Conservation (phyloP, 2,329 filamentous ascomycete species). For the Rugonectria rugulosa region DNA sequence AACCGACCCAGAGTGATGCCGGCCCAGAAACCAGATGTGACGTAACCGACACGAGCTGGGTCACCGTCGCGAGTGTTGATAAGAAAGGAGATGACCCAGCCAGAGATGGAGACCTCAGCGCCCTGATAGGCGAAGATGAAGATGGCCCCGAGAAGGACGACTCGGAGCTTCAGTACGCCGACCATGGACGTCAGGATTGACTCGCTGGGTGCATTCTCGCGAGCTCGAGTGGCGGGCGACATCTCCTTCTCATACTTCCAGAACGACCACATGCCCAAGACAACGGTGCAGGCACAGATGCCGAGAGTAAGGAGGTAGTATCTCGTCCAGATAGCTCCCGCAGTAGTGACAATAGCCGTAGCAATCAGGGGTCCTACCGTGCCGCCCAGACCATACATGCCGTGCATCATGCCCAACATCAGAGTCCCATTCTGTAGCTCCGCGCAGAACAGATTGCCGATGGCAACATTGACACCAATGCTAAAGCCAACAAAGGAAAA, state of each 20-base stretch:
- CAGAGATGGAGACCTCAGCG: slow-evolving; percentile 82
- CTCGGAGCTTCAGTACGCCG: slow-evolving; percentile 57
- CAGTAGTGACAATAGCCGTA: slow-evolving; percentile 71
- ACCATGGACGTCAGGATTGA: slow-evolving; percentile 53
- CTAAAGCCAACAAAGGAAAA: slow-evolving; percentile 74
- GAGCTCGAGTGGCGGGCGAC: slow-evolving; percentile 45
- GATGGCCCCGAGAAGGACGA: slow-evolving; percentile 76
- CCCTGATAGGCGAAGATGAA: slow-evolving; percentile 91
- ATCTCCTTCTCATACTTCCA: slow-evolving; percentile 71
- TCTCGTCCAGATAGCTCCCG: slow-evolving; percentile 68
- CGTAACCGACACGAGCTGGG: slow-evolving; percentile 77
- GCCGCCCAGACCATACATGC: slow-evolving; percentile 71
- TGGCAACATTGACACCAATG: slow-evolving; percentile 62
- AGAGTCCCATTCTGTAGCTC: slow-evolving; percentile 61
- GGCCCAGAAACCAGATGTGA: slow-evolving; percentile 75
- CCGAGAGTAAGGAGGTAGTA: slow-evolving; percentile 76
- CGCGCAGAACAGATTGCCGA: slow-evolving; percentile 67
- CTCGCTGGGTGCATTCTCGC: slow-evolving; percentile 32
- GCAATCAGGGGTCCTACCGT: slow-evolving; percentile 76
- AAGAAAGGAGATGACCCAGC: slow-evolving; percentile 88
- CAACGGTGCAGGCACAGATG: slow-evolving; percentile 63
- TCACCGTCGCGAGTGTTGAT: slow-evolving; percentile 75
- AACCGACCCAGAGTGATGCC: slow-evolving; percentile 82
- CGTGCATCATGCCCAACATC: slow-evolving; percentile 70
- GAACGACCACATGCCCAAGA: slow-evolving; percentile 72